Conservation (phyloP, 306 rosid genomes). For the Vigna trinervia region DNA sequence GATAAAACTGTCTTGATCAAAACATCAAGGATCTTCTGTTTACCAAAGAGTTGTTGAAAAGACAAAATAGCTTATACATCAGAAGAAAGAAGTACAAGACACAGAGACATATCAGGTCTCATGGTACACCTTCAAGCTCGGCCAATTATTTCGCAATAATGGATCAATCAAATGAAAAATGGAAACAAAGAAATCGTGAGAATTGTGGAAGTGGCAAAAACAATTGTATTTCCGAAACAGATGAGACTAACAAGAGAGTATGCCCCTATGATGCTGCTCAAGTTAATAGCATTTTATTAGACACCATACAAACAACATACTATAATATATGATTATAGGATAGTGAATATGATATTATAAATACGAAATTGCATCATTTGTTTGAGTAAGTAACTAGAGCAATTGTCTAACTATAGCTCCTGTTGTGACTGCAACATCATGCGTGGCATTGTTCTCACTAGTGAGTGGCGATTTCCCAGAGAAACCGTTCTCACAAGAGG, state of each 20-base stretch:
- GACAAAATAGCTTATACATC: not conserved
- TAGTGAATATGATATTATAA: no score
- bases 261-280: no score
- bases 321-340: no score
- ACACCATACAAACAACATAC: no score
- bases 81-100: not conserved
- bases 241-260: not conserved
- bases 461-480: conserved; percentile 49
- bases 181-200: not conserved
- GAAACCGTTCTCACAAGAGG: conserved; percentile 50
- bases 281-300: no score
- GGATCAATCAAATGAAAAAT: not conserved
- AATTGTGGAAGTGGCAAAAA: not conserved
- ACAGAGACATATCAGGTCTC: not conserved
- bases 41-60: not conserved
- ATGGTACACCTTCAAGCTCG: not conserved
- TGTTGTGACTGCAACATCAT: conserved; percentile 41
- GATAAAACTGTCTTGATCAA: not conserved
- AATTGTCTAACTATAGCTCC: conserved; percentile 51
- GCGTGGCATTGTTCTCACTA: conserved; percentile 31
- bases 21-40: not conserved
- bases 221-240: not conserved
- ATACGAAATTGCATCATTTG: no score
- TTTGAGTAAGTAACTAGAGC: conserved; percentile 34
- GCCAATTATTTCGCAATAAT: conserved; percentile 14